Percentiles rank a stretch among this genome's conserved stretches.
Conservation (phyloP, 176 grass and related monocot species). For the Raddia guianensis region DNA sequence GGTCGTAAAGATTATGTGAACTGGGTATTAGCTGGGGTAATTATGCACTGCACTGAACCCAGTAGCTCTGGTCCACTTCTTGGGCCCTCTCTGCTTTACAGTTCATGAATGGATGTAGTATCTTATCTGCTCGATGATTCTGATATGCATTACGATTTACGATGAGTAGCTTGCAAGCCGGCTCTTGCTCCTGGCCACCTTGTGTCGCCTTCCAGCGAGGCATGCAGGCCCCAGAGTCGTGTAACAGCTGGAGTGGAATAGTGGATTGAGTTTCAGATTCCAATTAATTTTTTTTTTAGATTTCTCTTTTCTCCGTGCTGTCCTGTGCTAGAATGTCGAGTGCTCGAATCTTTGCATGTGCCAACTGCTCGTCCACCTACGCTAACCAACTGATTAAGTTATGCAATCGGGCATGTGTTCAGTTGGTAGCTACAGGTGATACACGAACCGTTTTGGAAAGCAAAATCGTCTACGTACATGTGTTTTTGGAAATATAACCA, state of each 20-base stretch:
- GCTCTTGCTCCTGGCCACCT: background rate
- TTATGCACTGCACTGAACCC: background rate
- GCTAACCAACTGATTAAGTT: background rate
- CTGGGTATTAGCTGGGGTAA: background rate
- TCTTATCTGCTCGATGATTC: slow-evolving; percentile 39
- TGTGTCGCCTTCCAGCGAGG: background rate
- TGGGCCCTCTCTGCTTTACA: slow-evolving; percentile 31
- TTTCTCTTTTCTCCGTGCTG: background rate
- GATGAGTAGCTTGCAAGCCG: slow-evolving; percentile 35
- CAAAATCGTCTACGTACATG: too few species aligned
- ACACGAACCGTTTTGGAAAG: too few species aligned
- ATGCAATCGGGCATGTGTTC: too few species aligned
- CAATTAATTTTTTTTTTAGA: too few species aligned
- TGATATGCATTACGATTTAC: background rate
- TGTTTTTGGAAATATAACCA: too few species aligned
- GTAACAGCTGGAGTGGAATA: background rate
- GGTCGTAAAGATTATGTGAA: background rate
- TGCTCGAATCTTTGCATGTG: slow-evolving; percentile 40
- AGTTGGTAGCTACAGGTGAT: too few species aligned
- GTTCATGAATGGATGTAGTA: slow-evolving; percentile 31
- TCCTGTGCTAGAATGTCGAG: background rate
- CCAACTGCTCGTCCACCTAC: background rate
- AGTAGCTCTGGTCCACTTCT: background rate
- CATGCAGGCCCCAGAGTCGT: background rate
- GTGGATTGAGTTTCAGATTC: background rate